Evolutionary conservation across 805 yeast genomes (phyloP).

Genomic region (Pichia membranifaciens): DNA sequence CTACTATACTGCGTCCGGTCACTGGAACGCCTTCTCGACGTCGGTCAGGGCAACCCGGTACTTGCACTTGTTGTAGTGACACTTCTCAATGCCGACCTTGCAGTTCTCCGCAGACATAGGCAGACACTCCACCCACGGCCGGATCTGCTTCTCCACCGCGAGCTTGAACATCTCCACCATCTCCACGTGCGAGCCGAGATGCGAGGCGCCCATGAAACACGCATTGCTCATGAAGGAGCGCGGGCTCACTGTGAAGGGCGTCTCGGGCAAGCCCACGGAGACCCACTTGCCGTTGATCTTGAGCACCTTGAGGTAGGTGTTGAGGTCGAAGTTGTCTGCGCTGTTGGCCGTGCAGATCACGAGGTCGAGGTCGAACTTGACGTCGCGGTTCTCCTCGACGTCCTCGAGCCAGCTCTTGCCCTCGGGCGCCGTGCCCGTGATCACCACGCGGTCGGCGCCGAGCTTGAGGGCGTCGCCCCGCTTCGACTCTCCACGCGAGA

Average conservation of each 20-base stretch:
- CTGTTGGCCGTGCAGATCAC: constrained; percentile 50
- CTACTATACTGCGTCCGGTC: neutral
- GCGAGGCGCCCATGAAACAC: constrained; percentile 50
- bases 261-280: constrained; percentile 63
- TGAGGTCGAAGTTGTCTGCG: constrained; percentile 43
- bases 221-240: constrained; percentile 39
- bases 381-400: constrained; percentile 13
- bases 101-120: constrained; percentile 49
- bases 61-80: constrained; percentile 50
- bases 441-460: constrained; percentile 51
- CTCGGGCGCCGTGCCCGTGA: constrained; percentile 36
- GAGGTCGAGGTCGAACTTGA: constrained; percentile 38
- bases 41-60: constrained; percentile 60
- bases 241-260: constrained; percentile 38
- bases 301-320: constrained; percentile 42
- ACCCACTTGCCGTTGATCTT: constrained; percentile 55
- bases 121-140: constrained; percentile 59
- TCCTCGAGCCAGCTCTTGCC: constrained; percentile 21
- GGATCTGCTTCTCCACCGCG: constrained; percentile 52
- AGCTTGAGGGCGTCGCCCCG: constrained; percentile 45
- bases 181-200: constrained; percentile 57
- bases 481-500: constrained; percentile 47
- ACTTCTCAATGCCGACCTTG: constrained; percentile 48
- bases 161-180: constrained; percentile 60
- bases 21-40: constrained; percentile 41